Evolutionary conservation across 2,329 filamentous ascomycete genomes (phyloP).

Genomic region (Ilyonectria destructans): DNA sequence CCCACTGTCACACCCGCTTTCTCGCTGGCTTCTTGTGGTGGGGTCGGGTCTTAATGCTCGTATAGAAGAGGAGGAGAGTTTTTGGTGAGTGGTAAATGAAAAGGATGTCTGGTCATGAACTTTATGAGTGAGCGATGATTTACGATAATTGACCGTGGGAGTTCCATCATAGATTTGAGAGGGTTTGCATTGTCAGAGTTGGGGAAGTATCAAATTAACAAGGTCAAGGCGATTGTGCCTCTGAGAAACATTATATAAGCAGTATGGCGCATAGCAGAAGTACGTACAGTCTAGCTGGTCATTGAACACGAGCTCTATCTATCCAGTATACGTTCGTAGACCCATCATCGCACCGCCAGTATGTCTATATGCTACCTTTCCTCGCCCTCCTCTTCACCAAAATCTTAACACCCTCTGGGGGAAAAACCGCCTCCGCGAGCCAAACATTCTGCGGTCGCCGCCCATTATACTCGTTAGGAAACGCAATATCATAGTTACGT

Average conservation of each 20-base stretch:
- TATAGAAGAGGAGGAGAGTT: neutral
- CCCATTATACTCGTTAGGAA: constrained; percentile 41
- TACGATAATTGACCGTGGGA: neutral
- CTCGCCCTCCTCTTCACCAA: constrained; percentile 38
- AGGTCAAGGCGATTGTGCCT: neutral
- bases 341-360: neutral
- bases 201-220: neutral
- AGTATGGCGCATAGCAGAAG: neutral
- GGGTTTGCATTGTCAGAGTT: neutral
- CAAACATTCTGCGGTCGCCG: constrained; percentile 41
- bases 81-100: neutral
- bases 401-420: constrained; percentile 39
- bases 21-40: no score
- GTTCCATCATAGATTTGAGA: neutral
- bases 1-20: no score
- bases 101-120: neutral
- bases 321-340: neutral
- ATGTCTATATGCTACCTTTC: neutral
- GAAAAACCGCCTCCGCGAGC: constrained; percentile 41
- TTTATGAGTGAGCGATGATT: neutral
- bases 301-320: neutral
- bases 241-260: neutral
- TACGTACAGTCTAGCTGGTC: neutral
- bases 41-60: neutral
- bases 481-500: constrained; percentile 41